A percentile compares a stretch with the other conserved stretches of the same genome.
Conservation (phyloP, 495 filamentous ascomycete species). For the Tuber microsphaerosporum region DNA sequence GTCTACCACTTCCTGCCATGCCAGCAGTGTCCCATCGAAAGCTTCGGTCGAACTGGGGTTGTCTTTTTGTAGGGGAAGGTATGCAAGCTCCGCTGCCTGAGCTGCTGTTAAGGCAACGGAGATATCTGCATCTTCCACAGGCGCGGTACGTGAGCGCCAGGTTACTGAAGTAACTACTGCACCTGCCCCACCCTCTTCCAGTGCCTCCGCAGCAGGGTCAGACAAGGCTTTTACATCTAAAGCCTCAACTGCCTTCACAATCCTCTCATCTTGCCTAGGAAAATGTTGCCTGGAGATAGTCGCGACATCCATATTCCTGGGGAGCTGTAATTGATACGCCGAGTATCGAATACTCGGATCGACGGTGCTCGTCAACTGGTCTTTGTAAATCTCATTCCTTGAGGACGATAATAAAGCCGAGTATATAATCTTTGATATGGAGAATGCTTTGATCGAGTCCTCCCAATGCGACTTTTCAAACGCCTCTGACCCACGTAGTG, state of each 20-base stretch:
- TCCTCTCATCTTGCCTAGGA: constrained; percentile 51
- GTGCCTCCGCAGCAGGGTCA: constrained; percentile 55
- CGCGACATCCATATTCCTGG: constrained; percentile 71
- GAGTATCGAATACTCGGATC: constrained; percentile 93
- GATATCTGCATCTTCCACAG: constrained; percentile 89
- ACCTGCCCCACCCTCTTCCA: constrained; percentile 49
- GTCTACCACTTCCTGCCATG: constrained; percentile 91
- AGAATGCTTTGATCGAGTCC: constrained; percentile 63
- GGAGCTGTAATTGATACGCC: constrained; percentile 80
- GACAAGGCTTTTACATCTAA: constrained; percentile 64
- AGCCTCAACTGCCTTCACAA: constrained; percentile 61
- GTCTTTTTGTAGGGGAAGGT: constrained; percentile 44
- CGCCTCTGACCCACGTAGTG: constrained; percentile 63
- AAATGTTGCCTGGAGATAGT: constrained; percentile 71
- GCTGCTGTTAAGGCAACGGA: constrained; percentile 59
- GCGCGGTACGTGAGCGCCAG: constrained; percentile 82
- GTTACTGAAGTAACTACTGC: constrained; percentile 64
- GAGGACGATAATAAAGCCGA: constrained; percentile 52
- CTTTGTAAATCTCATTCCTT: constrained; percentile 69
- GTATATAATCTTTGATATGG: constrained; percentile 75
- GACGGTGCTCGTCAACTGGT: constrained; percentile 73
- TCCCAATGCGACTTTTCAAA: constrained; percentile 89
- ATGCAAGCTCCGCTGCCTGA: constrained; percentile 48
- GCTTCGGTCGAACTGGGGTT: constrained; percentile 59
- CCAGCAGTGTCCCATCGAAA: constrained; percentile 82